A percentile compares a stretch with the other conserved stretches of the same genome.
phyloP scores from a whole-genome alignment of 495 filamentous ascomycete species.

The Pyrenopolyporus hunteri region DNA sequence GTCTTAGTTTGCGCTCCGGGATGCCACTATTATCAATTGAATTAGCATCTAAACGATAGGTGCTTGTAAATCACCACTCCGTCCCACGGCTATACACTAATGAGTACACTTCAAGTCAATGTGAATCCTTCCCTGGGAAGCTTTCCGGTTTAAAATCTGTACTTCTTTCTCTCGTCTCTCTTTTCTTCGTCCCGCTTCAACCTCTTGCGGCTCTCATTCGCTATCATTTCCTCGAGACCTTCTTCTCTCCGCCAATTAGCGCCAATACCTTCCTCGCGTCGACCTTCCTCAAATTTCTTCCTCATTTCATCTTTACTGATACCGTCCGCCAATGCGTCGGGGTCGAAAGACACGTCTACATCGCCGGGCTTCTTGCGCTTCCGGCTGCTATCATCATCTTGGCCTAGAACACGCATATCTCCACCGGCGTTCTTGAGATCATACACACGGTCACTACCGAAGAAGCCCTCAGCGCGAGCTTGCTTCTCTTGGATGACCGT shows the following conservation, averaged over 20 bases:
- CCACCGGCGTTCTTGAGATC: conserved; percentile 63
- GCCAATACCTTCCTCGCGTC: conserved; percentile 68
- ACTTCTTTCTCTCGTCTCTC: conserved; percentile 55
- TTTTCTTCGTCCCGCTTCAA: conserved; percentile 84
- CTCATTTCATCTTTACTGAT: conserved; percentile 66
- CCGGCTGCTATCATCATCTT: conserved; percentile 73
- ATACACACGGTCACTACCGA: conserved; percentile 91
- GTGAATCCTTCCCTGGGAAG: background rate
- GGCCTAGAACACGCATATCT: conserved; percentile 70
- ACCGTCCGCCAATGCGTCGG: conserved; percentile 76
- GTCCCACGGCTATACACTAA: conserved; percentile 26
- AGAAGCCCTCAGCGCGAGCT: conserved; percentile 86
- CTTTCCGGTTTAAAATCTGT: conserved; percentile 35
- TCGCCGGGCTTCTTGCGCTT: conserved; percentile 97
- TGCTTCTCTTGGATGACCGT: conserved; percentile 89
- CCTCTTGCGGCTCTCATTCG: conserved; percentile 86
- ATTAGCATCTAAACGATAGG: background rate
- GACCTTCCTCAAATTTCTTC: conserved; percentile 74
- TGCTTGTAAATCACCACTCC: background rate
- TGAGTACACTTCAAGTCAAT: conserved; percentile 12
- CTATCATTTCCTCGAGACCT: conserved; percentile 96
- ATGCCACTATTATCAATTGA: background rate
- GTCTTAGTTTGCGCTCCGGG: background rate
- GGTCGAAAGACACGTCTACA: conserved; percentile 88
- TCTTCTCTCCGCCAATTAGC: conserved; percentile 86